A percentile compares a stretch with the other conserved stretches of the same genome.
phyloP scores from a whole-genome alignment of 2,329 filamentous ascomycete genomes.

The Colletotrichum karsti region DNA sequence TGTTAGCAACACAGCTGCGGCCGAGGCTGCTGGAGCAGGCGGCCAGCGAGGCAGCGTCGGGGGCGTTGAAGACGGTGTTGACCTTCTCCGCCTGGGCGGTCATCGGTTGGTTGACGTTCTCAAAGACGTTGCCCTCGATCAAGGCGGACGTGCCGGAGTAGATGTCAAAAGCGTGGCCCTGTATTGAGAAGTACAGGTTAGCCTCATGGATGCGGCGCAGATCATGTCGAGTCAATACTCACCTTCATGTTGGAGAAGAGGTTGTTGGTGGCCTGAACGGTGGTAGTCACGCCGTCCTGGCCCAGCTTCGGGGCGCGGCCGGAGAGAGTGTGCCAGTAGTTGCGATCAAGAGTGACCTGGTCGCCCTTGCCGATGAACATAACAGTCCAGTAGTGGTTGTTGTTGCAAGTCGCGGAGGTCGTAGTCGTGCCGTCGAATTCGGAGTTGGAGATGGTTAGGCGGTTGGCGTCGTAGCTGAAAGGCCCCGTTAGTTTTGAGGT shows the following conservation, averaged over 20 bases:
- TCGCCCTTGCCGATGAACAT: conserved; percentile 39
- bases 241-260: conserved; percentile 36
- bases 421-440: conserved; percentile 46
- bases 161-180: conserved; percentile 62
- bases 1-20: conserved; percentile 38
- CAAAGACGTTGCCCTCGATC: conserved; percentile 37
- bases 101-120: conserved; percentile 24
- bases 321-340: conserved; percentile 38
- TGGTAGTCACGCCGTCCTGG: conserved; percentile 2
- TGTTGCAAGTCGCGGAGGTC: conserved; percentile 40
- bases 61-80: conserved; percentile 31
- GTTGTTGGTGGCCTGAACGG: conserved; percentile 38
- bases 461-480: conserved; percentile 5
- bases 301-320: conserved; percentile 42
- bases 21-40: conserved; percentile 30
- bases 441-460: conserved; percentile 46
- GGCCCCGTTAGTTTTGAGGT: no score
- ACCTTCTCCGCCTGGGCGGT: conserved; percentile 40
- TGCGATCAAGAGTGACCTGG: conserved; percentile 45
- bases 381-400: conserved; percentile 42
- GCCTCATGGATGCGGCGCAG: no score
- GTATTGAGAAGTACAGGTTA: no score
- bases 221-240: no score
- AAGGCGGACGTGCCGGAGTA: conserved; percentile 41
- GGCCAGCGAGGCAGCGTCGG: conserved; percentile 29